Evolutionary conservation across 1,284 basidiomycete genomes (phyloP).

Genomic region (Cerrena zonata): DNA sequence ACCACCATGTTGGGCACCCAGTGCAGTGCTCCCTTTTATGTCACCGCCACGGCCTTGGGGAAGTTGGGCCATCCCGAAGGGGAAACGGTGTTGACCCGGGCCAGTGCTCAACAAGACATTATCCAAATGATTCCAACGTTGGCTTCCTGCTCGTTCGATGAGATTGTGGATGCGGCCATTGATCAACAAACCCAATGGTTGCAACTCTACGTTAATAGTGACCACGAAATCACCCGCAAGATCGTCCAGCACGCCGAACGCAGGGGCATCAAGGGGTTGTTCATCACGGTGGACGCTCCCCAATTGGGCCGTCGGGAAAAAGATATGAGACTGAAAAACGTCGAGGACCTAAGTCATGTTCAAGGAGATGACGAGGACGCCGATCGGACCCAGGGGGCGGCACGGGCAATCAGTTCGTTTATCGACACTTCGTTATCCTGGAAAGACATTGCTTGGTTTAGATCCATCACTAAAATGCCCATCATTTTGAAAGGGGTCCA

Average conservation of each 20-base stretch:
- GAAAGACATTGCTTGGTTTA: slow-evolving; percentile 37
- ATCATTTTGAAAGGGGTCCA: slow-evolving; percentile 46
- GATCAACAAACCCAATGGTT: slow-evolving; percentile 75
- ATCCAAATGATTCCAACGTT: slow-evolving; percentile 79
- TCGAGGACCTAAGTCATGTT: slow-evolving; percentile 71
- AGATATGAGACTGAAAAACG: slow-evolving; percentile 96
- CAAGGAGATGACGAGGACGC: too few species aligned
- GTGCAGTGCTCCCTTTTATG: slow-evolving; percentile 44
- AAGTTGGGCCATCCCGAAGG: slow-evolving; percentile 65
- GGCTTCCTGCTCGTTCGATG: slow-evolving; percentile 85
- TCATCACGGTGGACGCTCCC: slow-evolving; percentile 91
- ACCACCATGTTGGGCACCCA: slow-evolving; percentile 40
- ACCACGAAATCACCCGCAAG: slow-evolving; percentile 74
- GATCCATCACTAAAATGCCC: slow-evolving; percentile 40
- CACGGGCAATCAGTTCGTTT: background rate
- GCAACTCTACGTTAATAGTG: slow-evolving; percentile 84
- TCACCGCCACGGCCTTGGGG: slow-evolving; percentile 52
- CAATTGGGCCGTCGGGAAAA: slow-evolving; percentile 89
- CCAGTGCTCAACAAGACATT: slow-evolving; percentile 49
- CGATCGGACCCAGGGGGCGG: background rate
- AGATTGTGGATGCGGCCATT: slow-evolving; percentile 75
- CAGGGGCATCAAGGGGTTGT: slow-evolving; percentile 79
- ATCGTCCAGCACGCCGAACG: slow-evolving; percentile 80
- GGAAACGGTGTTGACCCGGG: slow-evolving; percentile 53
- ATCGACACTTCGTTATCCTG: slow-evolving; percentile 10